Base-by-base conservation (phyloP, 176 grass and related monocot genomes). In the Elymus sibiricus region DNA sequence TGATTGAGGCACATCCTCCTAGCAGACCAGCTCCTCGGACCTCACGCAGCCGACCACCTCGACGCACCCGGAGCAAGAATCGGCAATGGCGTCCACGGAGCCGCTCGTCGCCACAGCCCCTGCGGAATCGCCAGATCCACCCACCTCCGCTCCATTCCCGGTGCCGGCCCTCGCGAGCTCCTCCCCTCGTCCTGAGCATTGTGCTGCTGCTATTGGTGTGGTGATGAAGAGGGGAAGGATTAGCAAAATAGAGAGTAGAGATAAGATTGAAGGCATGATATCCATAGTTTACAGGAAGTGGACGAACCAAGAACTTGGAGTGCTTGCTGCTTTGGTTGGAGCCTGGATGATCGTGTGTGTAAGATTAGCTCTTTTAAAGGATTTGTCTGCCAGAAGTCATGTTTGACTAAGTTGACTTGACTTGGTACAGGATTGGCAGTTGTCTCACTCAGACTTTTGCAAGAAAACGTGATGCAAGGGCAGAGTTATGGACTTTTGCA, bases 31-130 rank as follows among this genome's bases (percentile, higher is more conserved):
- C 67, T 98, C 93, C 74, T 95, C 60, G 7, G 85, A 90, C 87
- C 83, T 93, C 7, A 98, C 29, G 75, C 95, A 98, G 51, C 93
- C 95, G 16, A 93, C 95, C 1, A 92, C 93, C 70, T 98, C 87
- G 70, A 98, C 91, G 22, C 91, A 98, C 44, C 95, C 92, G 95
- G 76, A 26, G 27, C 4, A 27, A 27, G 9, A 27, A 10, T 35
- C 2, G 19, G 62, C 4, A 42, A 27, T 40, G 43, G 1, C 61
- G 22, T 40, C 24, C 69, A 74, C 59, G n/a, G n/a, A 87, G 86
- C 39, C 44, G 76, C 14, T 61, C 90, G 28, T 70, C 79, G 25
- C 65, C 84, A 1, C 75, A 8, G 68, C 27, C 53, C 11, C n/a
- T n/a, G n/a, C n/a, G n/a, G n/a, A n/a, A n/a, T n/a, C n/a, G n/a